phyloP scores from a whole-genome alignment of 2,329 filamentous ascomycete genomes.

The Fusarium subtropicale region DNA sequence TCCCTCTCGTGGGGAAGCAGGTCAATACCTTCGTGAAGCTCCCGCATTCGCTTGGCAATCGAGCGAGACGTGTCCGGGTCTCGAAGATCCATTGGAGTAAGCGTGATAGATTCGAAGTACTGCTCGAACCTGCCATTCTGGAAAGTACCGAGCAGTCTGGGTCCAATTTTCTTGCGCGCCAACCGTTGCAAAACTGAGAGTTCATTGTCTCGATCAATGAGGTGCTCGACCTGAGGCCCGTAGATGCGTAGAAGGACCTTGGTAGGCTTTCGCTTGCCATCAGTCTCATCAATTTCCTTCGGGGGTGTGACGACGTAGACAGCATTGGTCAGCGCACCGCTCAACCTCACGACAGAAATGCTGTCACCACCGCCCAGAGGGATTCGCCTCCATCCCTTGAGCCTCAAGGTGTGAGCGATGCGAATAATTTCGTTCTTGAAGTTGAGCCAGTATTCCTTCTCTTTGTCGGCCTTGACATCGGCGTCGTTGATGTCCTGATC shows the following conservation, averaged over 20 bases:
- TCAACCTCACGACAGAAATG: conserved; percentile 80
- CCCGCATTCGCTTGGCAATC: conserved; percentile 97
- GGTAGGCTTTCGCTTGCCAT: conserved; percentile 59
- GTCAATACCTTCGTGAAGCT: conserved; percentile 93
- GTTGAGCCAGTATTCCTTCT: conserved; percentile 79
- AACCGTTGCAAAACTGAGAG: conserved; percentile 86
- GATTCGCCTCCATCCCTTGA: conserved; percentile 92
- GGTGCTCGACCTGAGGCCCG: conserved; percentile 91
- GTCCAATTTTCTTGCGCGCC: conserved; percentile 92
- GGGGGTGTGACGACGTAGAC: conserved; percentile 95
- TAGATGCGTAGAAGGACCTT: conserved; percentile 93
- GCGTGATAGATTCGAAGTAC: conserved; percentile 85
- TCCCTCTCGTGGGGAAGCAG: conserved; percentile 81
- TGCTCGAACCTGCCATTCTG: conserved; percentile 96
- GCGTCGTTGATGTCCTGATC: conserved; percentile 49
- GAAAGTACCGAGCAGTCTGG: conserved; percentile 90
- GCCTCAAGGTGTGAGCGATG: conserved; percentile 84
- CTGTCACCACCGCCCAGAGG: conserved; percentile 75
- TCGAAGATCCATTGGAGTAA: conserved; percentile 81
- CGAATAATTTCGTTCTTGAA: conserved; percentile 96
- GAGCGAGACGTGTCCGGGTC: conserved; percentile 86
- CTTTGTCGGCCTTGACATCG: conserved; percentile 67
- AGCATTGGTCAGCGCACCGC: conserved; percentile 94
- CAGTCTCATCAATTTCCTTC: conserved; percentile 61
- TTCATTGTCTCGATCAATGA: conserved; percentile 94